A percentile compares a stretch with the other conserved stretches of the same genome.
phyloP scores from a whole-genome alignment of 257 asterid species.

The Capsicum pubescens region DNA sequence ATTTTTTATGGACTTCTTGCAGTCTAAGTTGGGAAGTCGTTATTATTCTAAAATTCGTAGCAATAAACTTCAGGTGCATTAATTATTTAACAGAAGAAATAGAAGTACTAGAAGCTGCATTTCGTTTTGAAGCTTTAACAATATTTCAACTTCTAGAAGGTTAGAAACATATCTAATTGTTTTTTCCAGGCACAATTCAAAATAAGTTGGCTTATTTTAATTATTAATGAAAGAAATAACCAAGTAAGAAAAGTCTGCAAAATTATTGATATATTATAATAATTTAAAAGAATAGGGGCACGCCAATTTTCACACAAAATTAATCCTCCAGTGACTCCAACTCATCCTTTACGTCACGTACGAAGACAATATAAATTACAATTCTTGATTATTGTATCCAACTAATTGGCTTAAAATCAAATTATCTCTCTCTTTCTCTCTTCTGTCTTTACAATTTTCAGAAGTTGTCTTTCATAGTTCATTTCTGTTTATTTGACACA shows the following conservation, averaged over 20 bases:
- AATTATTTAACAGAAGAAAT: neutral
- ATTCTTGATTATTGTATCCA: too few species aligned
- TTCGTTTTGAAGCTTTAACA: neutral
- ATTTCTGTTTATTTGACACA: neutral
- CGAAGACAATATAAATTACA: neutral
- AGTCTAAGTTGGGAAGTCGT: neutral
- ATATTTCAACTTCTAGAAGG: constrained; percentile 1
- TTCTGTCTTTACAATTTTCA: neutral
- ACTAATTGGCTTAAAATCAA: neutral
- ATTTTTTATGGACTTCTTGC: neutral
- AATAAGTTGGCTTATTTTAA: neutral
- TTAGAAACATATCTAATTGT: neutral
- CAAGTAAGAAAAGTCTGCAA: constrained; percentile 8
- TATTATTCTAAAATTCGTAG: neutral
- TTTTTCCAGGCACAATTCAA: neutral
- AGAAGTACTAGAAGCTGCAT: neutral
- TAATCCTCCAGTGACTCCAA: neutral
- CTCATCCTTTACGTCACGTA: neutral
- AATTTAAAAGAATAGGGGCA: neutral
- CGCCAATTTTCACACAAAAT: neutral
- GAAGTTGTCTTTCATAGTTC: neutral
- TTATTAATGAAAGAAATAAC: neutral
- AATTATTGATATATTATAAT: neutral
- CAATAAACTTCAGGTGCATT: neutral
- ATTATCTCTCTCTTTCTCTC: neutral